Evolutionary conservation across 176 grass and related monocot genomes (phyloP), one percentile per base, ranked within the genome.

Genomic region (Musa schizocarpa): DNA sequence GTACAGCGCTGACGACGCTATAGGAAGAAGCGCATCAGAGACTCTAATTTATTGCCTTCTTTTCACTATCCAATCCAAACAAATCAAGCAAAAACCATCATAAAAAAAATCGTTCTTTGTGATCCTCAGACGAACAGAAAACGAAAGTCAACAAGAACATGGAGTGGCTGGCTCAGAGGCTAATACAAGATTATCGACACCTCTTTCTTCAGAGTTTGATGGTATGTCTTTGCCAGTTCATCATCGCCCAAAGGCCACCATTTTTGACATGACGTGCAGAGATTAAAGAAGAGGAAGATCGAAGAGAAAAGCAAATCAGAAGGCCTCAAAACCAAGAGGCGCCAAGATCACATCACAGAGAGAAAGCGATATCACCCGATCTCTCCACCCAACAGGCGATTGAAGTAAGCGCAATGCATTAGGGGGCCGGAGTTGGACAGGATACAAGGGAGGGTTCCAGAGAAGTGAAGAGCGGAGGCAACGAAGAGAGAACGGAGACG

Each of bases 41-140:
- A 92, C 92, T 92, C 92, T 96, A 90, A 96, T 86, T 89, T 85
- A 89, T 92, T 96, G 89, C 93, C 93, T 80, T 26, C 0, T 34
- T n/a, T n/a, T 3, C 9, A 43, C 34, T 6, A 4, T 6, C 2
- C 48, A 80, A 67, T 27, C 20, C 6, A 52, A 29, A 29, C 2
- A 1, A 9, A 29, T 3, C 5, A 56, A 9, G 27, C 14, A 27
- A 4, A 82, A 75, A 65, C 71, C 1, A 8, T 21, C 12, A 20
- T 7, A 50, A 51, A 26, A 26, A 9, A 9, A 29, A 2, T 0
- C 1, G 2, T 1, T 70, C 23, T 4, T 52, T 1, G 0, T 16
- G 13, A 63, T 8, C 1, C 22, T 9, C 50, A 9, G 8, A 24
- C 27, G 51, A 50, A 19, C n/a, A 7, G 57, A 17, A 21, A n/a